Conservation (phyloP, 371 early-diverging fungal genomes). For the Mortierella polycephala region DNA sequence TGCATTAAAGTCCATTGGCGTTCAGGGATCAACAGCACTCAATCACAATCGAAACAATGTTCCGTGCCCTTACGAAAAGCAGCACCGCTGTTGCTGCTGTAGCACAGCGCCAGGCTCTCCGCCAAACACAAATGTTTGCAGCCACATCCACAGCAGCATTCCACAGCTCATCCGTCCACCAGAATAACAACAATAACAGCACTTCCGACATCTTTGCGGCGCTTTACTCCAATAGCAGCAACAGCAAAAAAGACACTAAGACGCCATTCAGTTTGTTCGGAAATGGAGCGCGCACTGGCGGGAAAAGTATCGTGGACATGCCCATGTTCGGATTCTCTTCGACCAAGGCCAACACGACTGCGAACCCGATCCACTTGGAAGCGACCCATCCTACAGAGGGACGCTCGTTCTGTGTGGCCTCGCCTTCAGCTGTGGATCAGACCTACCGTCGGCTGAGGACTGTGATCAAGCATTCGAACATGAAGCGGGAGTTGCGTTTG, state of each 20-base stretch:
- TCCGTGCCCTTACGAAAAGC: conserved; percentile 38
- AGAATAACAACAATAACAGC: conserved; percentile 10
- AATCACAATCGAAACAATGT: conserved; percentile 15
- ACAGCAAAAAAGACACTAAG: not conserved
- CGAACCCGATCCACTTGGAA: conserved; percentile 52
- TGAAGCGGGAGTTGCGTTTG: conserved; percentile 47
- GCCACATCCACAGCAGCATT: conserved; percentile 25
- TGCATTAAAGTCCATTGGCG: not conserved
- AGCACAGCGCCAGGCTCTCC: conserved; percentile 17
- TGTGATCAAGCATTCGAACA: conserved; percentile 46
- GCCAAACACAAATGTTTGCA: not conserved
- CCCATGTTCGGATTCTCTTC: conserved; percentile 21
- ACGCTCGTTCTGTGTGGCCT: conserved; percentile 37
- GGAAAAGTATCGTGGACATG: conserved; percentile 3
- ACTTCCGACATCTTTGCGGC: conserved; percentile 18
- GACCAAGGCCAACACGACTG: conserved; percentile 39
- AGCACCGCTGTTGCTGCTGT: conserved; percentile 9
- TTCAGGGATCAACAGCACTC: not conserved
- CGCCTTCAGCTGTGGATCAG: conserved; percentile 23
- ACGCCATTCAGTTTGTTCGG: conserved; percentile 14
- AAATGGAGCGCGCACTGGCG: not conserved
- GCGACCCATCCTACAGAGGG: conserved; percentile 38
- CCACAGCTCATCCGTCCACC: conserved; percentile 22
- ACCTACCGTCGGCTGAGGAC: conserved; percentile 39
- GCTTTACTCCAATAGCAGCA: conserved; percentile 14